Percentiles rank a stretch among this genome's conserved stretches.
Conservation (phyloP, 2,329 filamentous ascomycete genomes). For the Fusarium tricinctum region DNA sequence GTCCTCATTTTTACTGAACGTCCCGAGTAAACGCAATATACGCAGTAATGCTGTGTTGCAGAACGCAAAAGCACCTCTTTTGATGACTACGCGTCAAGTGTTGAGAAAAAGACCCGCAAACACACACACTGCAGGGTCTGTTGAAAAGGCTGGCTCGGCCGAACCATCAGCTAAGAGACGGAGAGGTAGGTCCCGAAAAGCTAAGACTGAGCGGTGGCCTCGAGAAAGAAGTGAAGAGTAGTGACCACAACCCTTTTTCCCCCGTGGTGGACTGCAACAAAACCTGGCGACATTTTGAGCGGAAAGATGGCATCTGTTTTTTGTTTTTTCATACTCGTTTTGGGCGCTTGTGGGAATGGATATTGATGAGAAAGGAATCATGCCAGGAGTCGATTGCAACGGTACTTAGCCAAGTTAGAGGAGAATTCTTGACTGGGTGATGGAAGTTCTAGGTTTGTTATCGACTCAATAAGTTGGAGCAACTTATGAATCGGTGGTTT, state of each 20-base stretch:
- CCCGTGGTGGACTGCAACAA: conserved; percentile 18
- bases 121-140: background rate
- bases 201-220: conserved; percentile 5
- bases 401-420: conserved; percentile 18
- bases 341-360: conserved; percentile 40
- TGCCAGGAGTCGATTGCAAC: conserved; percentile 32
- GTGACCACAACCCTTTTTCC: background rate
- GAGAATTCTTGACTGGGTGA: conserved; percentile 17
- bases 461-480: conserved; percentile 8
- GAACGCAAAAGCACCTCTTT: conserved; percentile 16
- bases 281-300: conserved; percentile 22
- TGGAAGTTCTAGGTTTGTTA: conserved; percentile 10
- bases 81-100: conserved; percentile 10
- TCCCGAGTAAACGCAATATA: conserved; percentile 1
- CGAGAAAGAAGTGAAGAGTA: conserved; percentile 14
- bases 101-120: conserved; percentile 15
- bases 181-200: conserved; percentile 15
- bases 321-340: conserved; percentile 22
- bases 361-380: conserved; percentile 30
- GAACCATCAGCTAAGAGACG: conserved; percentile 14
- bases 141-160: conserved; percentile 1
- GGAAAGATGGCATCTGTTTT: conserved; percentile 28
- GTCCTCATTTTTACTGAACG: conserved; percentile 28
- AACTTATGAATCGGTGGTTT: conserved; percentile 20
- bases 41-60: conserved; percentile 2